These are phyloP conservation scores for Cardiosporidium cionae DNA, from an alignment of 169 alveolate genomes.

Conservation along the genomic window DNA sequence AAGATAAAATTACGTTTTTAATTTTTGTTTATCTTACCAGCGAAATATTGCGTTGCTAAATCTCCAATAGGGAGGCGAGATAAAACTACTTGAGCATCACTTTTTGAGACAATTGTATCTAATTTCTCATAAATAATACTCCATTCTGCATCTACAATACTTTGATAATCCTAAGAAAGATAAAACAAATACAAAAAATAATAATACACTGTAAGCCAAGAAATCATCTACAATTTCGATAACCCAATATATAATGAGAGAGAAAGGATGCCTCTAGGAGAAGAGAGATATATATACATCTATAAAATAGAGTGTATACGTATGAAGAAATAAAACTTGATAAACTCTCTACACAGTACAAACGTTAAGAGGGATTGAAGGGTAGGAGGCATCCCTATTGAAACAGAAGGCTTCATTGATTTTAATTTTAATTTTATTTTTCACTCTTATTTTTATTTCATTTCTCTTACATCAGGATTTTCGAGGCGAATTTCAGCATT, in stretches of 20 bases:
- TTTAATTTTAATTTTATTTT: no score
- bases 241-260: no score
- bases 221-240: no score
- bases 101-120: slow-evolving; percentile 69
- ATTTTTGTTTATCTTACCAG: slow-evolving; percentile 75
- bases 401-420: no score
- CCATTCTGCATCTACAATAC: slow-evolving; percentile 98
- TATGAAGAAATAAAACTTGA: background rate
- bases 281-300: no score
- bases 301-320: background rate
- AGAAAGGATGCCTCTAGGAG: background rate
- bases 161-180: slow-evolving; percentile 73
- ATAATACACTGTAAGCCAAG: no score
- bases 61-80: slow-evolving; percentile 97
- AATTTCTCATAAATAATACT: slow-evolving; percentile 87
- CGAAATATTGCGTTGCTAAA: slow-evolving; percentile 97
- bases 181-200: background rate
- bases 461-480: slow-evolving; percentile 48
- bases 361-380: no score
- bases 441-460: no score
- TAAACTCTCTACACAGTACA: no score
- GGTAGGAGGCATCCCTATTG: no score
- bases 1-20: no score
- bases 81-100: slow-evolving; percentile 87
- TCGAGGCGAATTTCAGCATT: slow-evolving; percentile 94